Conservation (phyloP, 805 yeast species). For the Zygotorulaspora florentina region DNA sequence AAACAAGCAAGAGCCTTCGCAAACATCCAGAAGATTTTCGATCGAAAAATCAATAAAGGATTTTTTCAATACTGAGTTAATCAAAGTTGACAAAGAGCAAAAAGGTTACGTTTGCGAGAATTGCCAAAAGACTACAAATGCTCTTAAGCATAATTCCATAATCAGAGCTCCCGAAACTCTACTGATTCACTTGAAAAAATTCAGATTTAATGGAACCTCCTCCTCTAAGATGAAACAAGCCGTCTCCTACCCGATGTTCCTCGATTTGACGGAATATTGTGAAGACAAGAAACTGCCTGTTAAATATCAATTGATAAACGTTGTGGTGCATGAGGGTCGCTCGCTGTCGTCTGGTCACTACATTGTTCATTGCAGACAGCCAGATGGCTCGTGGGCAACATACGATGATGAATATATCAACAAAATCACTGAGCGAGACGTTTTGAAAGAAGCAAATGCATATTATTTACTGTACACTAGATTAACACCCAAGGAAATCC, state of each 20-base stretch:
- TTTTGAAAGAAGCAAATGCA: slow-evolving; percentile 80
- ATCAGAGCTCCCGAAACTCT: slow-evolving; percentile 84
- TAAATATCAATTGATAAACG: slow-evolving; percentile 69
- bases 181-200: slow-evolving; percentile 82
- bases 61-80: slow-evolving; percentile 77
- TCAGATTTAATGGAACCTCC: slow-evolving; percentile 76
- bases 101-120: slow-evolving; percentile 84
- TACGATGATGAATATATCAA: slow-evolving; percentile 92
- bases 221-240: slow-evolving; percentile 85
- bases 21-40: slow-evolving; percentile 47
- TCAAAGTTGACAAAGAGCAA: slow-evolving; percentile 65
- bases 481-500: slow-evolving; percentile 52
- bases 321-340: slow-evolving; percentile 92
- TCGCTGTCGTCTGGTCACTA: slow-evolving; percentile 92
- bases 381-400: slow-evolving; percentile 87
- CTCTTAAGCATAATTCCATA: slow-evolving; percentile 69
- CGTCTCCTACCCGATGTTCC: slow-evolving; percentile 70
- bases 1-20: not conserved
- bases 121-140: slow-evolving; percentile 73
- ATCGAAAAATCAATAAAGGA: slow-evolving; percentile 72
- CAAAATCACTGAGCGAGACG: slow-evolving; percentile 64
- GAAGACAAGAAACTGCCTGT: slow-evolving; percentile 38
- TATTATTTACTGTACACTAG: slow-evolving; percentile 84
- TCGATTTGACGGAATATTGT: slow-evolving; percentile 68
- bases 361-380: slow-evolving; percentile 84